Evolutionary conservation across 2,329 filamentous ascomycete species (phyloP).

Genomic region (Monosporascus ibericus): DNA sequence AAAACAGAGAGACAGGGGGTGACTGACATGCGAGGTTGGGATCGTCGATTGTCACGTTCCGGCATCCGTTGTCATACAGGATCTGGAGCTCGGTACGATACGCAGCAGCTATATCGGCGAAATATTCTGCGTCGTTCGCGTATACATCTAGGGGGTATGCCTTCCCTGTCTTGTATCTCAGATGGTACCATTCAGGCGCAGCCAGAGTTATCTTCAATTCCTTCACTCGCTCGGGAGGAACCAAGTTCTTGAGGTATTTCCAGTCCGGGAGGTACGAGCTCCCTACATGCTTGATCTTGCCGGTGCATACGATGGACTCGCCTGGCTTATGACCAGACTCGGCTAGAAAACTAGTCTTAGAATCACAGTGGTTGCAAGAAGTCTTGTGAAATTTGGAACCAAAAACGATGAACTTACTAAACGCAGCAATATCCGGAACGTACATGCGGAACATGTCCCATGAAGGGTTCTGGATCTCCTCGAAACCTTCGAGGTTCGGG

Average conservation of each 20-base stretch:
- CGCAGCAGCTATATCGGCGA: slow-evolving; percentile 57
- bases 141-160: slow-evolving; percentile 55
- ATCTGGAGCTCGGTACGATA: slow-evolving; percentile 51
- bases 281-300: slow-evolving; percentile 40
- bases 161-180: slow-evolving; percentile 47
- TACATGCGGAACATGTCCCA: slow-evolving; percentile 48
- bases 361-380: not conserved
- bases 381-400: not conserved
- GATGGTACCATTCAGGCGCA: slow-evolving; percentile 50
- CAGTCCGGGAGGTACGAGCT: slow-evolving; percentile 37
- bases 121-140: slow-evolving; percentile 54
- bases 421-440: slow-evolving; percentile 40
- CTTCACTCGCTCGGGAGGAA: slow-evolving; percentile 55
- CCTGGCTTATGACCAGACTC: slow-evolving; percentile 41
- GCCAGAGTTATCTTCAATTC: slow-evolving; percentile 50
- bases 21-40: slow-evolving; percentile 59
- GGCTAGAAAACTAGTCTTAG: slow-evolving; percentile 16
- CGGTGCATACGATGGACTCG: slow-evolving; percentile 38
- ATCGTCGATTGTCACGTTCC: slow-evolving; percentile 63
- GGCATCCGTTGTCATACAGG: slow-evolving; percentile 56
- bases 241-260: slow-evolving; percentile 34
- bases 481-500: slow-evolving; percentile 35
- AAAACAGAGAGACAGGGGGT: not conserved
- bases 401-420: slow-evolving; percentile 29
- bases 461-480: slow-evolving; percentile 41